Evolutionary conservation across 1,284 basidiomycete genomes (phyloP).

Genomic region (Ganoderma multipileum): DNA sequence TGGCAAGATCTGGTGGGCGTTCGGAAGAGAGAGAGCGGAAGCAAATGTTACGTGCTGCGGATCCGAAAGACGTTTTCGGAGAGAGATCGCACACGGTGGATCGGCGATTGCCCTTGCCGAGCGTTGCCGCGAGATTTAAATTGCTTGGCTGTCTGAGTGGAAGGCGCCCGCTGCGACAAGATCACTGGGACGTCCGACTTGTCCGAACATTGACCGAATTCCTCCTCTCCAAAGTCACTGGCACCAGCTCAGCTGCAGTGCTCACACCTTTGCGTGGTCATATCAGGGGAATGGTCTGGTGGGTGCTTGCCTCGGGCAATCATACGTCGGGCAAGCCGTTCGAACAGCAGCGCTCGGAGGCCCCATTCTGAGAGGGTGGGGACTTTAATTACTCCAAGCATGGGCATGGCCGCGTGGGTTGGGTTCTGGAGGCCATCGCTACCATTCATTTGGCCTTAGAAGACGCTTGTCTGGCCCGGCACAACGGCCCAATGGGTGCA

Average conservation of each 20-base stretch:
- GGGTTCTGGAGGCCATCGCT: constrained; percentile 11
- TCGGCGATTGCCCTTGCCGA: background rate
- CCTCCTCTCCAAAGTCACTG: no score
- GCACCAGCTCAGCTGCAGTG: no score
- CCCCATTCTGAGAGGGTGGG: background rate
- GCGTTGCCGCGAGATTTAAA: no score
- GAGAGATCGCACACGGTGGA: background rate
- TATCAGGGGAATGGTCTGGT: no score
- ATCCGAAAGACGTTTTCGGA: background rate
- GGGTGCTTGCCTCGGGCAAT: background rate
- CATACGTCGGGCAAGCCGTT: background rate
- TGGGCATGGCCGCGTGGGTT: constrained; percentile 11
- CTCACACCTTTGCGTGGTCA: no score
- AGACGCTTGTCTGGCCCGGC: constrained; percentile 8
- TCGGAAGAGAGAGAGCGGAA: background rate
- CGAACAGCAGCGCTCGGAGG: background rate
- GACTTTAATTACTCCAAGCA: constrained; percentile 15
- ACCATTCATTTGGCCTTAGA: constrained; percentile 16
- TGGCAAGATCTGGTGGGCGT: background rate
- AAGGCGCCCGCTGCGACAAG: background rate
- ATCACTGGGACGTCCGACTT: no score
- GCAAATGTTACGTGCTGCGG: background rate
- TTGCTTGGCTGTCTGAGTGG: no score
- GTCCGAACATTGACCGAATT: background rate
- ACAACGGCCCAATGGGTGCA: background rate